These are phyloP conservation scores for Aspergillus sp. DNA, from an alignment of 2,329 filamentous ascomycete genomes.

Conservation along the genomic window DNA sequence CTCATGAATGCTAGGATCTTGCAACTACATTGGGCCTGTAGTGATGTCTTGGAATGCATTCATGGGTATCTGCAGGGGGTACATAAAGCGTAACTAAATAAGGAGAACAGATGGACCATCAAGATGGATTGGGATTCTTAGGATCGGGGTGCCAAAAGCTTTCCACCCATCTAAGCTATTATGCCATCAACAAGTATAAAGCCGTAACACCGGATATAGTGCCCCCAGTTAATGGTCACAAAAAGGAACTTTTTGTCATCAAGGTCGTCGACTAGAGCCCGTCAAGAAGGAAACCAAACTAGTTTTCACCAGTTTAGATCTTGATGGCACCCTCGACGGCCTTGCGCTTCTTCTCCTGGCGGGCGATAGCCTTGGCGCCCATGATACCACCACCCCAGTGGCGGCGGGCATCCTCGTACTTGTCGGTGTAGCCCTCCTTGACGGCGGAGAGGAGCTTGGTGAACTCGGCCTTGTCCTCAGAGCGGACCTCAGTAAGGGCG, in stretches of 20 bases:
- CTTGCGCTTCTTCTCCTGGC: constrained; percentile 86
- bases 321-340: constrained; percentile 92
- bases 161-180: constrained; percentile 35
- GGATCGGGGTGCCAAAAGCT: constrained; percentile 18
- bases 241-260: constrained; percentile 15
- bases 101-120: constrained; percentile 14
- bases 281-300: constrained; percentile 19
- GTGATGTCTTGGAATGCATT: constrained; percentile 33
- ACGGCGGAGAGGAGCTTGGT: constrained; percentile 93
- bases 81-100: constrained; percentile 21
- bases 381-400: constrained; percentile 99
- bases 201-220: constrained; percentile 22
- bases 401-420: constrained; percentile 85
- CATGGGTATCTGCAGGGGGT: constrained; percentile 41
- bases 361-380: constrained; percentile 84
- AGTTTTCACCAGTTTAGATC: constrained; percentile 64
- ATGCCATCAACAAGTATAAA: constrained; percentile 28
- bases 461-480: constrained; percentile 97
- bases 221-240: constrained; percentile 16
- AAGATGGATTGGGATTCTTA: constrained; percentile 28
- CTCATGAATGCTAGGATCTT: constrained; percentile 26
- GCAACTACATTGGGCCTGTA: constrained; percentile 19
- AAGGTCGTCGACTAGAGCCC: constrained; percentile 21
- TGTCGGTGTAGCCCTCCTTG: constrained; percentile 97
- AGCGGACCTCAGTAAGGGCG: constrained; percentile 92